Conservation (phyloP, 805 yeast genomes). For the Kluyveromyces dobzhanskii region DNA sequence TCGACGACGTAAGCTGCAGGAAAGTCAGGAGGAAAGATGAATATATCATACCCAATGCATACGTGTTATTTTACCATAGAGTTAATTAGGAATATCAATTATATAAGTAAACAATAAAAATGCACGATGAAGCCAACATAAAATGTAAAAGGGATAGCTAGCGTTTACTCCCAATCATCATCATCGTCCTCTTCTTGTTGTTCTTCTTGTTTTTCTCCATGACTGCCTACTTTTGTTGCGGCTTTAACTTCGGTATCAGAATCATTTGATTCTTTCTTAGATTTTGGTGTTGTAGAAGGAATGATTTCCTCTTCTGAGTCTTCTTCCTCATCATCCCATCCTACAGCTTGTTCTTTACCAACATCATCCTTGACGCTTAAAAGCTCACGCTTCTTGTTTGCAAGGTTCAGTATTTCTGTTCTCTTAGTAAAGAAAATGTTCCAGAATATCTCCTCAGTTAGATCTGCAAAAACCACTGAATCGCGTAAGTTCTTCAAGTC, state of each 20-base stretch:
- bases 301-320: conserved; percentile 5
- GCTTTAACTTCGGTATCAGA: conserved; percentile 2
- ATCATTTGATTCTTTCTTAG: background rate
- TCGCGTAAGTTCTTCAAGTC: conserved; percentile 50
- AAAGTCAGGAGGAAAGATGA: conserved; percentile 40
- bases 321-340: conserved; percentile 2
- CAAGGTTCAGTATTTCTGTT: conserved; percentile 48
- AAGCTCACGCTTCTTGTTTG: conserved; percentile 56
- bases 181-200: conserved; percentile 38
- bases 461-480: conserved; percentile 55
- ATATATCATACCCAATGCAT: conserved; percentile 68
- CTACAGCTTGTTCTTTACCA: conserved; percentile 1
- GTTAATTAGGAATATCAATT: conserved; percentile 1
- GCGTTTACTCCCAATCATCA: conserved; percentile 53
- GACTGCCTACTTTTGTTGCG: conserved; percentile 6
- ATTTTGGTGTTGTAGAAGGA: background rate
- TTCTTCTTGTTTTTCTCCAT: conserved; percentile 10
- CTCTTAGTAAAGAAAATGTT: conserved; percentile 52
- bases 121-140: background rate
- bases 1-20: conserved; percentile 69
- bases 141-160: too few species aligned
- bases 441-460: conserved; percentile 67
- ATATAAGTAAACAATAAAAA: background rate
- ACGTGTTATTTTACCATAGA: conserved; percentile 70
- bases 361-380: conserved; percentile 31